Conservation (phyloP, 257 asterid species). For the Scutellaria barbata region DNA sequence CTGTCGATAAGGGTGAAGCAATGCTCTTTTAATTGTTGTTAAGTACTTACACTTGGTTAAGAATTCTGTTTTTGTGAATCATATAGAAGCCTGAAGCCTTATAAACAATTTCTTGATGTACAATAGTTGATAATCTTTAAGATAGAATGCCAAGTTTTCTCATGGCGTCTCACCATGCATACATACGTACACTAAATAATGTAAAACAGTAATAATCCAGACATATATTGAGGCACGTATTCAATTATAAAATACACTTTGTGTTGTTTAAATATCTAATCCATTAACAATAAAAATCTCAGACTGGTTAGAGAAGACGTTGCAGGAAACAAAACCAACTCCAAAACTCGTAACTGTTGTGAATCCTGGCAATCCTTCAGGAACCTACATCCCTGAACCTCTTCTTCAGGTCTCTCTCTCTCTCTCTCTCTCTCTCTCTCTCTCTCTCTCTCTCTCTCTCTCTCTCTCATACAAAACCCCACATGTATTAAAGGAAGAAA, state of each 20-base stretch:
- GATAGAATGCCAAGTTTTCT: background rate
- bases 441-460: too few species aligned
- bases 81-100: too few species aligned
- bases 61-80: too few species aligned
- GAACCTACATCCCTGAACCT: conserved; percentile 90
- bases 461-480: too few species aligned
- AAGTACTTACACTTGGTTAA: background rate
- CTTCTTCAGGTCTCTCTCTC: conserved; percentile 76
- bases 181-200: background rate
- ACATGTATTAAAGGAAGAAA: background rate
- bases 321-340: conserved; percentile 71
- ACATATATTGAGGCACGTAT: background rate
- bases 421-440: background rate
- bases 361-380: conserved; percentile 99
- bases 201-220: too few species aligned
- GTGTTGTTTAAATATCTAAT: background rate
- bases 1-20: background rate
- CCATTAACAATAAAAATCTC: conserved; percentile 35
- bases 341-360: conserved; percentile 94
- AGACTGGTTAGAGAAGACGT: conserved; percentile 90
- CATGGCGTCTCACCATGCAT: background rate
- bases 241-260: conserved; percentile 7
- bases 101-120: too few species aligned
- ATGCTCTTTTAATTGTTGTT: background rate
- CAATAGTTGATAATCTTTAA: too few species aligned